These are phyloP conservation scores for Coniochaeta sp. DNA, from an alignment of 2,329 filamentous ascomycete species.

Conservation along the genomic window DNA sequence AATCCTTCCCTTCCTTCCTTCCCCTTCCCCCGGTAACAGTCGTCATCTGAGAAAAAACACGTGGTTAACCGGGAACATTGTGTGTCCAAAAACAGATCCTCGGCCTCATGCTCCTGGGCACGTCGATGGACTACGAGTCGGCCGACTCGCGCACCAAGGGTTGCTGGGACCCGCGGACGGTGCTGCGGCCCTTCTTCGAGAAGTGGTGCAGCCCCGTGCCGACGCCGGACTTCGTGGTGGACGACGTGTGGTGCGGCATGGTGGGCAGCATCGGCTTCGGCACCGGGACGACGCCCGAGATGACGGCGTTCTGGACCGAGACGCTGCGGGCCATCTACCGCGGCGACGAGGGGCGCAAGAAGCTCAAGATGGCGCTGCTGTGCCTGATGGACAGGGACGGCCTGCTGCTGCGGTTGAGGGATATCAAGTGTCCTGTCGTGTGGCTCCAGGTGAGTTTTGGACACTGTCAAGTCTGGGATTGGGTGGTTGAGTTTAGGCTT, in stretches of 20 bases:
- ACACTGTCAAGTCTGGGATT: not conserved
- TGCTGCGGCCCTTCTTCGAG: slow-evolving; percentile 33
- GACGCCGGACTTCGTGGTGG: slow-evolving; percentile 39
- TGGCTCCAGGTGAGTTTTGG: slow-evolving; percentile 40
- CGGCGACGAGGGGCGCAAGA: slow-evolving; percentile 41
- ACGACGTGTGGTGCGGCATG: slow-evolving; percentile 37
- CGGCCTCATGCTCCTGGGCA: slow-evolving; percentile 40
- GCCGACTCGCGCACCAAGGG: slow-evolving; percentile 34
- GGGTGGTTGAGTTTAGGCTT: not conserved
- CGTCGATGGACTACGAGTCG: slow-evolving; percentile 47
- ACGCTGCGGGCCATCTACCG: slow-evolving; percentile 37
- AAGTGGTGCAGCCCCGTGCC: slow-evolving; percentile 28
- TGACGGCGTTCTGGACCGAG: slow-evolving; percentile 35
- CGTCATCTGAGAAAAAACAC: not conserved
- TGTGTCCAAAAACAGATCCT: slow-evolving; percentile 37
- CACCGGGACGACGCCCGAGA: slow-evolving; percentile 25
- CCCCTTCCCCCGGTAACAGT: too few relatives aligned
- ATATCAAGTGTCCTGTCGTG: slow-evolving; percentile 42
- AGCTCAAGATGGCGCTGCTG: slow-evolving; percentile 36
- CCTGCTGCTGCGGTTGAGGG: slow-evolving; percentile 33
- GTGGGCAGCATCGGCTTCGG: slow-evolving; percentile 39
- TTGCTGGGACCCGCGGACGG: slow-evolving; percentile 40
- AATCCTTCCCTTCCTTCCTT: too few relatives aligned
- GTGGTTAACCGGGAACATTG: not conserved
- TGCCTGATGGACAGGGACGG: slow-evolving; percentile 40